Base-by-base conservation (phyloP, 805 yeast species). In the Nematodospora valgi region DNA sequence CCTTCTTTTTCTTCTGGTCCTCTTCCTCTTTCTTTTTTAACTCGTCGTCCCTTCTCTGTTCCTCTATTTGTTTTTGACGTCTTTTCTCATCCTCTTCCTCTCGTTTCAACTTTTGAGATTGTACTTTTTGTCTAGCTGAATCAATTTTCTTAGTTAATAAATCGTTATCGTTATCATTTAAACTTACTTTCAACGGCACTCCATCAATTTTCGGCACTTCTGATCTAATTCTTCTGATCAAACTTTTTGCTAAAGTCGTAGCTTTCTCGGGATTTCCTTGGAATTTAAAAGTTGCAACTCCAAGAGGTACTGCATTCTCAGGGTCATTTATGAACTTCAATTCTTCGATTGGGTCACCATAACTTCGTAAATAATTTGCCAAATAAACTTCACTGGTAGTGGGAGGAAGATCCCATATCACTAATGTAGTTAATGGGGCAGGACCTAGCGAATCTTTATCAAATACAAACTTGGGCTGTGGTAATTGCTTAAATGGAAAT, bases 391-490 rank as follows among this genome's bases (percentile, higher is more conserved):
- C 74, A 28, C 72, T 68, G n/a, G 74, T 67, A 3, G 75, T 62
- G 2, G 70, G 49, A 3, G 86, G 80, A 32, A 80, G 63, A 13
- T 80, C 82, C 73, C 86, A 81, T 4, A 86, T 67, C 1, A 87
- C 74, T 24, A 88, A 56, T 48, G 82, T 88, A 6, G 75, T 62
- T 3, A 79, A 70, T 0, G 95, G 96, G 12, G 80, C 76, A 0
- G 82, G 80, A 0, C 93, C 94, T 9, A 86, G 52, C 0, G 94
- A 85, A 48, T 81, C 68, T 39, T 78, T 71, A 54, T 87, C 95
- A 52, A 71, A 85, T 4, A 54, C 46, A 44, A 68, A 71, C 39
- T 62, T 64, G 2, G 74, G 60, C 20, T 56, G 56, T 0, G 71
- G 68, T 11, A 72, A 56, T 13, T 65, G 64, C 41, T 64, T 70